Conservation (phyloP, 345 rosid genomes). For the Eutrema heterophyllum region DNA sequence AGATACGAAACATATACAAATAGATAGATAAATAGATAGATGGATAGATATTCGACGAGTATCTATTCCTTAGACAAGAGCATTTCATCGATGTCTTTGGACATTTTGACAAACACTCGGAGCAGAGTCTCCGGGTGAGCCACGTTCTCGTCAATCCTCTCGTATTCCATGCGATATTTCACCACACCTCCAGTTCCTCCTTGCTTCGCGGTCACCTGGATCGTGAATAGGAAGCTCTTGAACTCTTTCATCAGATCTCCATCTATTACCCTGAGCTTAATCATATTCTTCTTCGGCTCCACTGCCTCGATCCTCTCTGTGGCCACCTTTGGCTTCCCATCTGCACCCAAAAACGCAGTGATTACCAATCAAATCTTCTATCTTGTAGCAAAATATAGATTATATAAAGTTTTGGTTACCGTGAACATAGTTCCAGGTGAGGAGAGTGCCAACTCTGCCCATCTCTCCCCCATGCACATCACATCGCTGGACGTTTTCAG, state of each 20-base stretch:
- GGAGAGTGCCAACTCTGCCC: neutral
- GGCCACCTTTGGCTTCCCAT: neutral
- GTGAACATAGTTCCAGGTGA: neutral
- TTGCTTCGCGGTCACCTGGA: constrained; percentile 8
- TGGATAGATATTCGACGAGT: neutral
- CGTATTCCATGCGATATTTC: constrained; percentile 1
- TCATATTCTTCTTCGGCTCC: constrained; percentile 8
- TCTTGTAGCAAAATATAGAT: neutral
- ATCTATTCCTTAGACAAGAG: constrained; percentile 8
- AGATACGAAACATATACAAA: neutral
- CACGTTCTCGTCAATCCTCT: constrained; percentile 8
- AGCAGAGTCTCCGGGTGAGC: constrained; percentile 18
- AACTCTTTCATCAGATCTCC: constrained; percentile 28
- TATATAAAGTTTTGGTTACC: neutral
- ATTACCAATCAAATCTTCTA: neutral
- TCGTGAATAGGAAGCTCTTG: constrained; percentile 13
- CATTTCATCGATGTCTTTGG: neutral
- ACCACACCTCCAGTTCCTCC: constrained; percentile 18
- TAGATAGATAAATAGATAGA: neutral
- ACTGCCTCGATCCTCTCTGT: constrained; percentile 8
- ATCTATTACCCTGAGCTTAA: constrained; percentile 3
- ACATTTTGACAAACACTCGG: neutral
- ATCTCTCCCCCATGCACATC: neutral
- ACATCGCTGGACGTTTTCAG: neutral
- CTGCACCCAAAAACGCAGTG: neutral